Conservation (phyloP, 495 filamentous ascomycete species). For the Penicillium canariense region DNA sequence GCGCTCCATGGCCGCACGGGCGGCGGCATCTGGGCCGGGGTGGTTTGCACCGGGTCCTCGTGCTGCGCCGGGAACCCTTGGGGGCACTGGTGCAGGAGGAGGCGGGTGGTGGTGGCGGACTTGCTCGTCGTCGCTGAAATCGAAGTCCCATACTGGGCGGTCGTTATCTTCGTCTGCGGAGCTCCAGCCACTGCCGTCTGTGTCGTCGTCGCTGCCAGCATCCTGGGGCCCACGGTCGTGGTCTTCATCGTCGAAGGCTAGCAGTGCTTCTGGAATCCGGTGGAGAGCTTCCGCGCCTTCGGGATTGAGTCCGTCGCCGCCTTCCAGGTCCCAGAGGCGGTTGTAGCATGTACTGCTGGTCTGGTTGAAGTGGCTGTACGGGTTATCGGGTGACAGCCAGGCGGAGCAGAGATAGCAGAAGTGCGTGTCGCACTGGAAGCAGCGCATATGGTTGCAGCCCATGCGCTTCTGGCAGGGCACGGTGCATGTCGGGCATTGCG, state of each 20-base stretch:
- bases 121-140: constrained; percentile 24
- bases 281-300: constrained; percentile 45
- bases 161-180: constrained; percentile 26
- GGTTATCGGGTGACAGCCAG: constrained; percentile 78
- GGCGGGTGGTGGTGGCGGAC: constrained; percentile 34
- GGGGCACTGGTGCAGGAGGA: constrained; percentile 44
- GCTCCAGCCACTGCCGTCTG: not conserved
- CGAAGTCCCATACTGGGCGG: not conserved
- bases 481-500: constrained; percentile 87
- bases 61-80: constrained; percentile 28
- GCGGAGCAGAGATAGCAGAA: constrained; percentile 94
- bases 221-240: constrained; percentile 12
- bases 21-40: constrained; percentile 37
- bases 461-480: constrained; percentile 82
- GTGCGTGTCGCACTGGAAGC: constrained; percentile 83
- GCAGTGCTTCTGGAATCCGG: constrained; percentile 35
- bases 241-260: constrained; percentile 40
- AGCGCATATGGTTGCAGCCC: constrained; percentile 98
- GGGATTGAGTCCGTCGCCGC: constrained; percentile 64
- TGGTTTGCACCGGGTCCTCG: constrained; percentile 23
- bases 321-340: constrained; percentile 86
- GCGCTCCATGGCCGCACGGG: constrained; percentile 41
- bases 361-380: constrained; percentile 86
- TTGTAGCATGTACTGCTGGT: constrained; percentile 65
- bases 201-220: constrained; percentile 21